phyloP scores from a whole-genome alignment of 306 rosid species.

The Cucurbita ficifolia region DNA sequence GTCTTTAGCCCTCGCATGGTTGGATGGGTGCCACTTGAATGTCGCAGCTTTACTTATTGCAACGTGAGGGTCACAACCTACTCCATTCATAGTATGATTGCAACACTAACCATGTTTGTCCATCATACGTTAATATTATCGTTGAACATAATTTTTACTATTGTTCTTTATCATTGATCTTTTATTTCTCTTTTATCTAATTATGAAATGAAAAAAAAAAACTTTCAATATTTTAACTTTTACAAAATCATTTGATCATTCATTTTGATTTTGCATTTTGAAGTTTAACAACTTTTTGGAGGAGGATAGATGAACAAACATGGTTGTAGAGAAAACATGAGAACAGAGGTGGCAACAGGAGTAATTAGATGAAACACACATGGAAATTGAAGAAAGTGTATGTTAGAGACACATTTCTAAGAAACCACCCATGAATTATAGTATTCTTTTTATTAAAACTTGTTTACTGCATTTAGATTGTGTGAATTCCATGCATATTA shows the following conservation, averaged over 20 bases:
- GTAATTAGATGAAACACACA: background rate
- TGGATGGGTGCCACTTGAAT: no score
- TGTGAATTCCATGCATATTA: background rate
- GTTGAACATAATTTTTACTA: background rate
- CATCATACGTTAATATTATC: background rate
- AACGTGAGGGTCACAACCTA: no score
- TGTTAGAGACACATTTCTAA: background rate
- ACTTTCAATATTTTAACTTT: background rate
- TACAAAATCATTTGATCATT: background rate
- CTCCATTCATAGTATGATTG: no score
- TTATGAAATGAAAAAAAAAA: background rate
- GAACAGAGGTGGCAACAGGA: background rate
- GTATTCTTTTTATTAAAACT: background rate
- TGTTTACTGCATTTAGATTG: background rate
- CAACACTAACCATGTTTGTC: background rate
- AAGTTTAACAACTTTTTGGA: background rate
- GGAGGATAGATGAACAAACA: background rate
- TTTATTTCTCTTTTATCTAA: background rate
- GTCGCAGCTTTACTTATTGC: no score
- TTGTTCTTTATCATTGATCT: background rate
- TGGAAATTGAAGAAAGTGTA: background rate
- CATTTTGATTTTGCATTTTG: background rate
- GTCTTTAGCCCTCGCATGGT: no score
- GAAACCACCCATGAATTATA: background rate
- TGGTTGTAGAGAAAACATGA: background rate